Evolutionary conservation across 1,284 basidiomycete species (phyloP), one percentile per base, ranked within the genome.

Genomic region (Termitomyces sp.): DNA sequence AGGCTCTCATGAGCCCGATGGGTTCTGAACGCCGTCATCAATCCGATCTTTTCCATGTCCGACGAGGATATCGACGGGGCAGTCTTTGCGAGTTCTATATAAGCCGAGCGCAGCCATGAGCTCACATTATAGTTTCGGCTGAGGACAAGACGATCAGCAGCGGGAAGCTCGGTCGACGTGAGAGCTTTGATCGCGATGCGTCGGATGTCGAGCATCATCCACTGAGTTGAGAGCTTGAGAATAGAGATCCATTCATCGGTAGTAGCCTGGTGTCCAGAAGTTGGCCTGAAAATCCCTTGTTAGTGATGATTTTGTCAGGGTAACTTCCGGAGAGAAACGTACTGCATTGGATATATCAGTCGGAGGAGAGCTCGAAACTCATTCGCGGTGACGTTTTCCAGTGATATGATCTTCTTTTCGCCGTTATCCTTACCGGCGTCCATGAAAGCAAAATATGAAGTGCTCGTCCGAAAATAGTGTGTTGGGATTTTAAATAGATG

Each of bases 341-440:
- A 34, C 19, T 37, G 43, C 21, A 45, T 24, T 35, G 42, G 50
- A 34, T 46, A 51, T 19, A 51, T 18, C 1, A 44, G 37, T n/a
- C 46, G 26, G 6, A 51, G 41, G 8, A 51, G 43, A 16, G 34
- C 35, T 31, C 43, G 41, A 45, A 51, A 51, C n/a, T 51, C 50
- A n/a, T 10, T n/a, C 13, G 31, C n/a, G 26, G 19, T 21, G 16
- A 46, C 41, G 13, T 34, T 43, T n/a, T 46, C 33, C 13, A 51
- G 14, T 33, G 28, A 16, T 13, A 44, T 38, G 3, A 34, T 10
- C 28, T 30, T 30, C 28, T 30, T 7, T 30, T 30, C 28, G 9
- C 2, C 9, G 6, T 7, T 10, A 3, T 30, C 28, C 8, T 30
- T 30, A 30, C 28, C 9, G 28, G 21, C 21, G 21, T 24, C 21